A percentile compares a stretch with the other conserved stretches of the same genome.
These are phyloP conservation scores for Microcyclosporella mali DNA, from an alignment of 2,329 filamentous ascomycete genomes.

Conservation along the genomic window DNA sequence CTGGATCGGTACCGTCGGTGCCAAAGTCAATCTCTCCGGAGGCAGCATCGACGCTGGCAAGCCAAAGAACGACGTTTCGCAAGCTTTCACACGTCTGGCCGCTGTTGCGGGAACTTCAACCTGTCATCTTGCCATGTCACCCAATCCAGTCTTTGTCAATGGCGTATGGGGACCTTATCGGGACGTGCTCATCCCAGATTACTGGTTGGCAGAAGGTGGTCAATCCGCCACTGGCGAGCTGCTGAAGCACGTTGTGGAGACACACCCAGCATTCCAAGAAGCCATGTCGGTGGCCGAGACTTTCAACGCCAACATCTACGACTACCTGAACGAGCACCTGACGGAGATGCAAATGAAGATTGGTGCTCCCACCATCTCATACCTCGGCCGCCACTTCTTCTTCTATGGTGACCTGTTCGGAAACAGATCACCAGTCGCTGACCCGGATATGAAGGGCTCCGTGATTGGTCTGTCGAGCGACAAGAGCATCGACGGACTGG, in stretches of 20 bases:
- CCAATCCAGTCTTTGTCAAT: slow-evolving; percentile 83
- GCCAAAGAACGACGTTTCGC: slow-evolving; percentile 77
- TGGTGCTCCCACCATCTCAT: slow-evolving; percentile 70
- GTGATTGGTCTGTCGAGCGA: slow-evolving; percentile 83
- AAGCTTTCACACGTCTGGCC: slow-evolving; percentile 87
- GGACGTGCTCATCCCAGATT: slow-evolving; percentile 83
- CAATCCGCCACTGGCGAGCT: slow-evolving; percentile 95
- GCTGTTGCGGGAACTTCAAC: slow-evolving; percentile 95
- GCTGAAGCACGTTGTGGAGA: slow-evolving; percentile 89
- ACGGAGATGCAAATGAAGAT: slow-evolving; percentile 64
- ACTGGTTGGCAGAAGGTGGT: slow-evolving; percentile 96
- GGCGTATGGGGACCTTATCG: slow-evolving; percentile 97
- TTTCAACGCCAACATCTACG: slow-evolving; percentile 84
- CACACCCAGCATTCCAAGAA: slow-evolving; percentile 82
- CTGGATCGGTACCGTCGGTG: slow-evolving; percentile 98
- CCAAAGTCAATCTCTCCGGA: slow-evolving; percentile 67
- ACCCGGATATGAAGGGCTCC: slow-evolving; percentile 85
- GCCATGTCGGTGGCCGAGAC: slow-evolving; percentile 72
- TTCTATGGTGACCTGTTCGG: slow-evolving; percentile 98
- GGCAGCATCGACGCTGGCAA: slow-evolving; percentile 58
- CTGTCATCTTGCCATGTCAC: slow-evolving; percentile 94
- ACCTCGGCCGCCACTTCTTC: slow-evolving; percentile 89
- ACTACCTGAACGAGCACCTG: slow-evolving; percentile 86
- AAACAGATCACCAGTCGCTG: slow-evolving; percentile 88
- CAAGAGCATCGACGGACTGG: slow-evolving; percentile 78